Base-by-base conservation (phyloP, 306 rosid genomes). In the Vigna unguiculata region DNA sequence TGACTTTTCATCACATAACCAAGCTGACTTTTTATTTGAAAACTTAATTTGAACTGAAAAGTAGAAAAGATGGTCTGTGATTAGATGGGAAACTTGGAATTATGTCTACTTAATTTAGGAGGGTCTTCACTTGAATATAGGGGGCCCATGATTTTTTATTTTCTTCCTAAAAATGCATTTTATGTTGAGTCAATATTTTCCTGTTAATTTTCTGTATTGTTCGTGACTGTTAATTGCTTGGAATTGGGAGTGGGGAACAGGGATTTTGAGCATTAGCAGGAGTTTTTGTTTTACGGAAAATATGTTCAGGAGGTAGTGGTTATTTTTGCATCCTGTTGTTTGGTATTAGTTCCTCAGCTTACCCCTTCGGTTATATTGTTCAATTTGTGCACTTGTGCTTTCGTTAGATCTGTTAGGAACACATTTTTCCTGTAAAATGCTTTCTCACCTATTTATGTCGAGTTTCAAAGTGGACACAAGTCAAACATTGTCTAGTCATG, bases 71-170 rank as follows among this genome's bases (percentile, higher is more conserved):
- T 38, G 19, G 41, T 67, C 17, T 78, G 30, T 43, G 36, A 40
- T 19, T 66, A 38, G 76, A 77, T 28, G 58, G 48, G 73, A 51
- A 63, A 63, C 71, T 48, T 46, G 19, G 69, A 63, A 46, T 22
- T 38, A 34, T 43, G 24, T 25, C 21, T 34, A 9, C 45, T 40
- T 2, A 54, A 68, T 70, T 77, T 52, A 30, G 25, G 48, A 62
- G 53, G 52, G 34, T 41, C 30, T 60, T 64, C 7, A 36, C 62
- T 48, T 49, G 53, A 48, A 49, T 65, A 49, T n/a, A 49, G 8
- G 5, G 5, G 68, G 47, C 28, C 66, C 8, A 20, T 34, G 5
- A 41, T 21, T 9, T 14, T 19, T 9, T 49, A 8, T 17, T 61
- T 74, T 47, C 46, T 49, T 38, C 4, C 21, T 36, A 53, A 20